Evolutionary conservation across 73 alveolate species (phyloP).

Genomic region (Durusdinium trenchii): DNA sequence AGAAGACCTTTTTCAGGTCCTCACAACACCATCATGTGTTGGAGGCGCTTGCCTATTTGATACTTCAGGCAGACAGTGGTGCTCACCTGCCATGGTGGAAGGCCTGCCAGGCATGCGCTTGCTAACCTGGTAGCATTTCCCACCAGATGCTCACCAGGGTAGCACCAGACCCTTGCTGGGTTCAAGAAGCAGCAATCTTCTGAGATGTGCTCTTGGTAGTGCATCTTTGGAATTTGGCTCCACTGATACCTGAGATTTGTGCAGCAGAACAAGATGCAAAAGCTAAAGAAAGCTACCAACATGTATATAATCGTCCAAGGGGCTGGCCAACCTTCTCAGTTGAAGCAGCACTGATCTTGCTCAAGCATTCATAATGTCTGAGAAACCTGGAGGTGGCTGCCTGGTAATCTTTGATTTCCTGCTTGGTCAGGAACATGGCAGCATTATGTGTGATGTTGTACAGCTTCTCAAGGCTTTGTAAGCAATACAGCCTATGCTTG

Average conservation of each 20-base stretch:
- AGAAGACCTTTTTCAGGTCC: not conserved
- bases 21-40: not conserved
- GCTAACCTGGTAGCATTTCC: not conserved
- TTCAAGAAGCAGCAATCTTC: not conserved
- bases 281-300: no score
- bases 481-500: not conserved
- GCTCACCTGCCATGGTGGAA: not conserved
- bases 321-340: not conserved
- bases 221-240: not conserved
- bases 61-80: not conserved
- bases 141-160: slow-evolving; percentile 28
- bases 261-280: no score
- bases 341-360: not conserved
- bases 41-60: not conserved
- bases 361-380: not conserved
- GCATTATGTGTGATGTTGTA: not conserved
- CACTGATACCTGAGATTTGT: no score
- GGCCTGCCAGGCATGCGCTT: not conserved
- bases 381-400: not conserved
- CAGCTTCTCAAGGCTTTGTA: not conserved
- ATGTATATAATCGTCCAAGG: no score
- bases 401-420: not conserved
- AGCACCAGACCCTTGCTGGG: not conserved
- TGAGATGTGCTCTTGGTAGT: not conserved
- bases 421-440: not conserved